Base-by-base conservation (phyloP, 2,329 filamentous ascomycete species). In the Penicillium sp. region DNA sequence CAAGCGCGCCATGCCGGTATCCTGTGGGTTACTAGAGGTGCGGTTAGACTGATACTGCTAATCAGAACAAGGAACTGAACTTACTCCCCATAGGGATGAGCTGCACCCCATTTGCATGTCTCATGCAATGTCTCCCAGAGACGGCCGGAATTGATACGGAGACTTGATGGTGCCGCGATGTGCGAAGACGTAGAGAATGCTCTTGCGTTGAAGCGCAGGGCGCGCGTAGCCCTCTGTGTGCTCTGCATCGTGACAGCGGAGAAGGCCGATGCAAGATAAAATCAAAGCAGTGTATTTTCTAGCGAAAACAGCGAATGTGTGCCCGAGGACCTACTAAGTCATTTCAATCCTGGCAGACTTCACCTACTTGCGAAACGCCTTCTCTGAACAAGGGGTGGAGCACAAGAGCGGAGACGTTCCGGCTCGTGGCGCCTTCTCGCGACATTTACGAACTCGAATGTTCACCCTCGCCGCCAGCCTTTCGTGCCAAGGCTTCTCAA, bases 1-100 rank as follows among this genome's bases (percentile, higher is more conserved):
- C 1, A 90, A 79, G 1, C 88, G 83, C 6, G 81, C 80, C 87
- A 91, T 90, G 51, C 88, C 88, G 1, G 66, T 70, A 1, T 70
- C 65, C 2, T 51, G 62, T 34, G 58, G 52, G 1, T 57, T 44
- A 7, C 61, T 63, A 28, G 10, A n/a, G 7, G 7, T 15, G 1
- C 9, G 38, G 34, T 60, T 36, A 57, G 47, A 4, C 13, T 29
- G 4, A 18, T 29, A 23, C 16, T 7, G 18, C 10, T 5, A 9
- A 7, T 6, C 2, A 24, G 31, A 9, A 39, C 4, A 10, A 23
- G 6, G 2, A 12, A 13, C 3, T 45, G 26, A 9, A 61, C 62
- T 9, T 64, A 69, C 66, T 65, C 49, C 46, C 67, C 64, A 56
- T 68, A 64, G 31, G 56, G 50, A 54, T 70, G 61, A 12, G 64